These are phyloP conservation scores for Pyrenophora seminiperda DNA, from an alignment of 2,329 filamentous ascomycete species.

Conservation along the genomic window DNA sequence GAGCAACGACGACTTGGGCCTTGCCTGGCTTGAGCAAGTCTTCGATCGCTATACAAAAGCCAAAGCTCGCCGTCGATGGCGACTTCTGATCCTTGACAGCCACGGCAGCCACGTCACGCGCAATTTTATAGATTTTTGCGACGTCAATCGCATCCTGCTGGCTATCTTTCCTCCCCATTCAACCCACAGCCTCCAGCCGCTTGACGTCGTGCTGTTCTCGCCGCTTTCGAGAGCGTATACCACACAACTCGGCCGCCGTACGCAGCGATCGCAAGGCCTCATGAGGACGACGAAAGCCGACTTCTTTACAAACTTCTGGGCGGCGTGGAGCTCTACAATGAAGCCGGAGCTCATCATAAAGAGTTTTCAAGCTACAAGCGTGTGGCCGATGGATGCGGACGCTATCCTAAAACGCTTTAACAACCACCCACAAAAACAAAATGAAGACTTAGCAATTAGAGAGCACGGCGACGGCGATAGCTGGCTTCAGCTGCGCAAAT, in stretches of 20 bases:
- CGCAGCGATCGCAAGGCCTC: background rate
- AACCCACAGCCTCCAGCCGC: background rate
- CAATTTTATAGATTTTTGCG: background rate
- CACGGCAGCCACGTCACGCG: background rate
- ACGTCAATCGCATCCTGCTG: background rate
- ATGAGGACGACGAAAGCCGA: background rate
- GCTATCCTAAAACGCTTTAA: background rate
- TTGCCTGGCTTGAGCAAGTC: too few relatives aligned
- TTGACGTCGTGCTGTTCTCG: background rate
- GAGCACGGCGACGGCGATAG: background rate
- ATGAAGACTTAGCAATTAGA: background rate
- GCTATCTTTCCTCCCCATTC: background rate
- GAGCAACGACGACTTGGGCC: too few relatives aligned
- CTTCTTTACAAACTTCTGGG: background rate
- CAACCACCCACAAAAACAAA: background rate
- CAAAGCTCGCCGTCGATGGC: background rate
- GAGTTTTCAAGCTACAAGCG: constrained; percentile 1
- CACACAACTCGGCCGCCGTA: background rate
- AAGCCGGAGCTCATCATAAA: background rate
- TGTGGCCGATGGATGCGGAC: background rate
- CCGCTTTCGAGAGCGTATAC: background rate
- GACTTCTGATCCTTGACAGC: background rate
- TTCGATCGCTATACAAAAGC: too few relatives aligned
- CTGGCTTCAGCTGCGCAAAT: background rate
- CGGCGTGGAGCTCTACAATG: background rate